Evolutionary conservation across 106 monocot genomes (phyloP), one percentile per base, ranked within the genome.

Genomic region (Dendrobium huoshanense): DNA sequence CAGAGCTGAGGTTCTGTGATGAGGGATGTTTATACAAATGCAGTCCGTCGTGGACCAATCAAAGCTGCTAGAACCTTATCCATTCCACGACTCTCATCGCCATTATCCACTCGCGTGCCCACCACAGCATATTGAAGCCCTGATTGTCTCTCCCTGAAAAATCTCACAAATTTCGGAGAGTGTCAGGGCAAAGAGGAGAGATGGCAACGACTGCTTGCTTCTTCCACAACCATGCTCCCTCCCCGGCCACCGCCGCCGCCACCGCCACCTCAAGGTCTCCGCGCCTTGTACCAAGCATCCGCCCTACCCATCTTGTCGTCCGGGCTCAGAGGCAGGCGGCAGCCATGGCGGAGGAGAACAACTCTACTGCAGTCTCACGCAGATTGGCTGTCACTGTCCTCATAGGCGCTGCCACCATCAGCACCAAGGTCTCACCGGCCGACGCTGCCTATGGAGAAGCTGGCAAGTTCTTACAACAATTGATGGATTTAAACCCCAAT

Each of bases 391-490:
- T 98, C 47, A 88, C 97, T 0, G 72, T 89, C 31, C 97, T 98
- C 72, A 82, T 92, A 55, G 97, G 97, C 4, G 86, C 90, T 20
- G 91, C 92, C 4, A 89, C 89, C 20, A 78, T 89, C 45, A 86
- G 88, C 7, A 20, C 81, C 43, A 94, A 86, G 84, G 92, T 94
- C 78, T 80, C 87, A 4, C 97, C 97, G 4, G 97, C 97, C 20
- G 91, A 91, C 65, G 97, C 97, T 16, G 92, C 94, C 47, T 98
- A 95, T 25, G 97, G 97, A 19, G 94, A 98, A 97, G 83, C 92
- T 41, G 97, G 97, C 94, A 89, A 80, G 29, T 49, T 1, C 17
- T 16, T 13, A 2, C 31, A 5, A 19, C 48, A 15, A 64, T 15
- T n/a, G n/a, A 64, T 64, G 25, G 64, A 24, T n/a, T 20, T 61